Base-by-base conservation (phyloP, 305 asterid genomes). In the Ilex paraguariensis region DNA sequence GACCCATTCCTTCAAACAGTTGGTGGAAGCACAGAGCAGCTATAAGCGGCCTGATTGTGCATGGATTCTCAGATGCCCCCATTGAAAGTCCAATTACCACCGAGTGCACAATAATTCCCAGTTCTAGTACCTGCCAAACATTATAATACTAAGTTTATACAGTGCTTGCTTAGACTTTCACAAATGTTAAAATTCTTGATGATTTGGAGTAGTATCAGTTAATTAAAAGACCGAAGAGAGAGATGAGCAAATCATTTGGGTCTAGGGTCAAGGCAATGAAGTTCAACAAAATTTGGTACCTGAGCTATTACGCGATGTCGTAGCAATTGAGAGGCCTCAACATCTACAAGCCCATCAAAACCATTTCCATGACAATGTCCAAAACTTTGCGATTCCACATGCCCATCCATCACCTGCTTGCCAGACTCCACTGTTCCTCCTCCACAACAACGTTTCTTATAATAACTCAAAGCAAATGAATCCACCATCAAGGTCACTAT, bases 401-500 rank as follows among this genome's bases (percentile, higher is more conserved):
- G 44, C 4, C 3, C 54, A 32, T 40, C 30, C 15, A 13, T 61
- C 9, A 36, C 42, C 42, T 36, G 7, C 42, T 36, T 36, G 7
- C 42, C 9, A 36, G 42, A 36, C 42, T 4, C 42, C 42, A 36
- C 42, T 36, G 42, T 8, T 4, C 42, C 42, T 36, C 9, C 42
- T 8, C 42, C 42, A 36, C 42, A 21, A 21, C 28, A 36, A 36
- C 42, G 68, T 13, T 77, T 78, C 77, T 75, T 74, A 55, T 84
- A 85, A 8, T 81, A 3, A 57, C 92, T 85, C 0, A 89, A 87
- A 1, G 95, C 83, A 60, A 83, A 39, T 1, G 97, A 85, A 58
- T 90, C 96, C 13, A 87, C 64, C 72, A 77, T 80, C 44, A 87
- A 74, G 5, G 95, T 85, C 0, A 75, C 6, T 30, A 90, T 66